Evolutionary conservation across 345 rosid genomes (phyloP).

Genomic region (Populus davidiana): DNA sequence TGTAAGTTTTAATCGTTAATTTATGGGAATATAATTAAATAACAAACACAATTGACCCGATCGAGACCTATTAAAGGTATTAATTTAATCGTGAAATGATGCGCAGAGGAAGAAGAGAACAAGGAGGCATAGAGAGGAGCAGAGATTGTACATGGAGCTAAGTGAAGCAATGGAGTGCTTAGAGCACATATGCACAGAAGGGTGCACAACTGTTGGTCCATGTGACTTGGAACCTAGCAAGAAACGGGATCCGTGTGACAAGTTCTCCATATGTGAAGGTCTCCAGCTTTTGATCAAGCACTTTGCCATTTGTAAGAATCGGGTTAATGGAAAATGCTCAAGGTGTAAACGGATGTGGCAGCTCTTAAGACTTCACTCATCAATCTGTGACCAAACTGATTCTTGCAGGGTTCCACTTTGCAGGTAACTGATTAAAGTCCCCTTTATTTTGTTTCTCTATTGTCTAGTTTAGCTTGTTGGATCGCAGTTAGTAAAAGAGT

Average conservation of each 20-base stretch:
- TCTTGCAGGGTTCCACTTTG: conserved; percentile 85
- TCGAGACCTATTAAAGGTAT: background rate
- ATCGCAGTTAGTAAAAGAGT: background rate
- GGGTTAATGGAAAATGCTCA: conserved; percentile 60
- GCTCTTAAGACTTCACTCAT: conserved; percentile 80
- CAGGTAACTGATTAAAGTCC: conserved; percentile 44
- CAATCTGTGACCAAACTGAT: conserved; percentile 54
- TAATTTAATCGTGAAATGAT: background rate
- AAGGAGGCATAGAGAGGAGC: conserved; percentile 48
- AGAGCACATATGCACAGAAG: conserved; percentile 84
- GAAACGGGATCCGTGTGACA: conserved; percentile 45
- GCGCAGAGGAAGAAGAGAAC: conserved; percentile 69
- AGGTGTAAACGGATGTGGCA: conserved; percentile 87
- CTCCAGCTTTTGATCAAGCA: conserved; percentile 69
- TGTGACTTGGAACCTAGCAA: conserved; percentile 29
- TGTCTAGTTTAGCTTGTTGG: background rate
- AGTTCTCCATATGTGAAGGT: conserved; percentile 65
- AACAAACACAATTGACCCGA: background rate
- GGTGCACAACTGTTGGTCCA: conserved; percentile 77
- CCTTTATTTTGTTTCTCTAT: background rate
- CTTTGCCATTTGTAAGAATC: conserved; percentile 57
- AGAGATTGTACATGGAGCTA: conserved; percentile 55
- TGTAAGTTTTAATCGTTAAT: conserved; percentile 30
- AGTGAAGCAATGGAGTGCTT: conserved; percentile 83
- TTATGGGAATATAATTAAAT: background rate